Evolutionary conservation across 352 stramenopile species (phyloP), one percentile per base, ranked within the genome.

Genomic region (Pythium coloratum): DNA sequence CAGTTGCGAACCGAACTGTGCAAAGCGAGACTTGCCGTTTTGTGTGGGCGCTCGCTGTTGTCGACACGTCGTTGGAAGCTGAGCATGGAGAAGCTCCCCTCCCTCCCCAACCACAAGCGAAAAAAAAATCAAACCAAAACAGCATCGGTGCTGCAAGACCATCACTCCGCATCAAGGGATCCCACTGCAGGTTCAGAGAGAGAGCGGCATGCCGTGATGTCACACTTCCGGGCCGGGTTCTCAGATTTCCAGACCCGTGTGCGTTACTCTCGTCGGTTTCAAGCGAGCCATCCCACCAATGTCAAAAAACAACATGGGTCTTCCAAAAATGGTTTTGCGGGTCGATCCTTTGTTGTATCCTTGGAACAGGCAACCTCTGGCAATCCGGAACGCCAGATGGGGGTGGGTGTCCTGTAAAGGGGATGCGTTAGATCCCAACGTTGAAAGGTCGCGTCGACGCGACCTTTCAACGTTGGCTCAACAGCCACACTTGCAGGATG

Each of bases 1-100:
- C 46, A 53, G 46, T 53, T 30, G 46, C 46, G 46, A 53, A 53
- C 46, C n/a, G 46, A 53, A 53, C n/a, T 24, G 46, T 12, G n/a
- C n/a, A n/a, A 8, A 24, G 40, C 6, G 34, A 40, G 9, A 14
- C 38, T 6, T n/a, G 38, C 9, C 10, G 38, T 2, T 53, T 53
- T 53, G 46, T 53, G 46, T 53, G 16, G 46, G 46, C n/a, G 16
- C 30, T 14, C 46, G n/a, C 46, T 32, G 46, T 53, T 53, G 46
- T 53, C 18, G 46, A 28, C 46, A 30, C 46, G 46, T 53, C 46
- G 46, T 53, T 24, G 40, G 14, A 16, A 49, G 40, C 40, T n/a
- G 13, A 9, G 14, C 14, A 24, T 20, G 16, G 14, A 24, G 40
- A 20, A 24, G 40, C 36, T 44, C 20, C 20, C 20, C 20, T 24